phyloP scores from a whole-genome alignment of 2,329 filamentous ascomycete genomes.

The Chrysoporthe cubensis region DNA sequence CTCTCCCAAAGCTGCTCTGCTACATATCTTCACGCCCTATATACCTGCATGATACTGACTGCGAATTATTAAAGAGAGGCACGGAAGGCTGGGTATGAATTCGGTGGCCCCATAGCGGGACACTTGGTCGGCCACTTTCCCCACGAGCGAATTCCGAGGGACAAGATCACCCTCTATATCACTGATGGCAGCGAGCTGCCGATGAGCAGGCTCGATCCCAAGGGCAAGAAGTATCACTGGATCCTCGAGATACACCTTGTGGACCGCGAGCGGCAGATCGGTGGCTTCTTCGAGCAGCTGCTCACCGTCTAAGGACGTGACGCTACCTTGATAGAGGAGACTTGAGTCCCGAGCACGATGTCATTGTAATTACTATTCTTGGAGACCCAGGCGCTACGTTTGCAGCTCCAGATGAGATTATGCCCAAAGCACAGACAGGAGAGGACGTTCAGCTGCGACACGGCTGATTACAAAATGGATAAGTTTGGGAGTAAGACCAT shows the following conservation, averaged over 20 bases:
- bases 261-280: slow-evolving; percentile 42
- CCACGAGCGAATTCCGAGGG: slow-evolving; percentile 54
- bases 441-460: too few species aligned
- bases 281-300: slow-evolving; percentile 48
- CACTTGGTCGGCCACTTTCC: slow-evolving; percentile 56
- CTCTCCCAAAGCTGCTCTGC: background rate
- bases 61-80: slow-evolving; percentile 33
- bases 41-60: background rate
- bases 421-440: too few species aligned
- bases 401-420: too few species aligned
- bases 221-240: slow-evolving; percentile 51
- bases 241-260: slow-evolving; percentile 54
- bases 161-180: slow-evolving; percentile 50
- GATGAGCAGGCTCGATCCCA: slow-evolving; percentile 44
- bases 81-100: slow-evolving; percentile 46
- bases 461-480: too few species aligned
- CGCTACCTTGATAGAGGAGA: too few species aligned
- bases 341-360: background rate
- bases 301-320: background rate
- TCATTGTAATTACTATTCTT: background rate
- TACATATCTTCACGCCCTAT: background rate
- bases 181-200: slow-evolving; percentile 46
- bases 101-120: slow-evolving; percentile 49
- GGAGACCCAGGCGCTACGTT: too few species aligned
- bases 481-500: too few species aligned